Base-by-base conservation (phyloP, 1,284 basidiomycete genomes). In the Leccinum pachyderme region DNA sequence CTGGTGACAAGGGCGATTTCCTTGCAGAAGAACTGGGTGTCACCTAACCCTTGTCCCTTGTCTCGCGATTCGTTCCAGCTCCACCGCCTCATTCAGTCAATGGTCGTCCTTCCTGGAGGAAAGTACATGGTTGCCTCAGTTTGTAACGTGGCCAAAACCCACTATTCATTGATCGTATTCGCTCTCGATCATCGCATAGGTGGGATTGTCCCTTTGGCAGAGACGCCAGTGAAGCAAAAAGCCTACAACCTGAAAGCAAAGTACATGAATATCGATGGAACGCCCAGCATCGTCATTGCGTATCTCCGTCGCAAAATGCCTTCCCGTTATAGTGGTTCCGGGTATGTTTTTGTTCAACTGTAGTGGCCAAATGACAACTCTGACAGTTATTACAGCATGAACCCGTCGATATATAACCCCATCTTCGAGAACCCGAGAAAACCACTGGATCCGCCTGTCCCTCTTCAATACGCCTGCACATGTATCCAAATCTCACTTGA, bases 101-200 rank as follows among this genome's bases (percentile, higher is more conserved):
- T 89, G 76, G 76, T 75, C 31, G 64, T 87, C 25, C 75, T 89
- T 7, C 84, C 87, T 4, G 88, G 88, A 1, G 86, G 88, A 24
- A 84, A 86, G 59, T 86, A 84, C 58, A 75, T 89, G 55, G 72
- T 87, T 29, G 83, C 82, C 0, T 86, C 84, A 5, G 78, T 82
- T 7, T 75, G 74, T 56, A 80, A 84, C 61, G 59, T 60, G 2
- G 63, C 61, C 4, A 72, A 71, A 37, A 72, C 70, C 33, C 73
- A 75, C 33, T 84, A 80, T 65, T 78, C 75, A 28, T 61, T 90
- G 22, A 67, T 78, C 13, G 67, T 89, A 2, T 86, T 79, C 59
- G 75, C 75, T 24, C 69, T 89, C 57, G 86, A 89, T 62, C 78
- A 83, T 54, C 76, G 77, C 43, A 70, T 67, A 31, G 62, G 72